Conservation (phyloP, 352 stramenopile species). For the Globisporangium radiosum region DNA sequence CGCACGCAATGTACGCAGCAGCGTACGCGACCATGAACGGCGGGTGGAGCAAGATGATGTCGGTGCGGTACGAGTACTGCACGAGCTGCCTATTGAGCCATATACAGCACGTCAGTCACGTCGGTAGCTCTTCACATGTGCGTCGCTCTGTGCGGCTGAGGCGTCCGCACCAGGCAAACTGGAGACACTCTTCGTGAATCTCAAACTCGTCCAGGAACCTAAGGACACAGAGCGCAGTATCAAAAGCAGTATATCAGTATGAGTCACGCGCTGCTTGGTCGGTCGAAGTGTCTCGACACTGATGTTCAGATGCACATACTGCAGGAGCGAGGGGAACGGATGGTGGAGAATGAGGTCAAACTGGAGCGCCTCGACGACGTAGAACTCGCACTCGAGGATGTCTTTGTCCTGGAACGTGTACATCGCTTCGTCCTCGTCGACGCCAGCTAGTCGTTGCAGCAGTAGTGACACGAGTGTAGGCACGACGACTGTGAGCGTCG, state of each 20-base stretch:
- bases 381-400: constrained; percentile 88
- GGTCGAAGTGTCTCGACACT: too few species aligned
- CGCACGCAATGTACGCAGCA: constrained; percentile 67
- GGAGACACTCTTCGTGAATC: constrained; percentile 80
- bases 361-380: constrained; percentile 82
- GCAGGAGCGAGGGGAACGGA: constrained; percentile 74
- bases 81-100: constrained; percentile 62
- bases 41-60: constrained; percentile 80
- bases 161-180: constrained; percentile 60
- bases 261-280: not conserved
- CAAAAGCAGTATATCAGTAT: not conserved
- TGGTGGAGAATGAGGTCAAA: constrained; percentile 87
- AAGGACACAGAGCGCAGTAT: not conserved
- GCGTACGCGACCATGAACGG: constrained; percentile 88
- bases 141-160: too few species aligned
- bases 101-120: not conserved
- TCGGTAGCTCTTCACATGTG: too few species aligned
- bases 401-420: constrained; percentile 88
- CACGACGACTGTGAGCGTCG: not conserved
- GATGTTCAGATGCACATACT: constrained; percentile 29
- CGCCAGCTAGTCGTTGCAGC: constrained; percentile 31
- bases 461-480: not conserved
- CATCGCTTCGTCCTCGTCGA: constrained; percentile 84
- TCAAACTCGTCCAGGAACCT: constrained; percentile 84
- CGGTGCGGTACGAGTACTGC: constrained; percentile 84